Conservation (phyloP, 208 protist genomes). For the Trichomonas vaginalis region DNA sequence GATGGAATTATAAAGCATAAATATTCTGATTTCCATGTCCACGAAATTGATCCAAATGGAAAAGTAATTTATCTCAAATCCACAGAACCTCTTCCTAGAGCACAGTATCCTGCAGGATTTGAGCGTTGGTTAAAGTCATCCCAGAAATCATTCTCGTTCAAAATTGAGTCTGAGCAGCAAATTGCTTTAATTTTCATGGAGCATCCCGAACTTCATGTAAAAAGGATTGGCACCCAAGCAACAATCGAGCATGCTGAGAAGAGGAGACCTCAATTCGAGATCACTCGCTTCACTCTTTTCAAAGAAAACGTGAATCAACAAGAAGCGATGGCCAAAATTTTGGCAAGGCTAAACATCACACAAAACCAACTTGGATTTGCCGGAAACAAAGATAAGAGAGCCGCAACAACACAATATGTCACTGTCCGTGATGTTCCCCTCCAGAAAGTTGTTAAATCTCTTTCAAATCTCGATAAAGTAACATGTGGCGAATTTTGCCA, state of each 20-base stretch:
- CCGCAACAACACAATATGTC: neutral
- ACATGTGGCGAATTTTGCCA: neutral
- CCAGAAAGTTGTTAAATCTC: neutral
- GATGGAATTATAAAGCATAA: neutral
- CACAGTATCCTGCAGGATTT: neutral
- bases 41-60: slow-evolving; percentile 12
- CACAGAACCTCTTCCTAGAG: neutral
- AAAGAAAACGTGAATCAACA: slow-evolving; percentile 8
- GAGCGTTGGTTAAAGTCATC: neutral
- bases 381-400: slow-evolving; percentile 1
- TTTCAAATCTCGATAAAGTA: neutral
- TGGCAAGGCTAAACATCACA: neutral
- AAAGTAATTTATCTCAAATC: neutral
- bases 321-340: neutral
- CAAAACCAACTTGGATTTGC: neutral
- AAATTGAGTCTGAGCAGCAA: neutral
- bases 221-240: no score
- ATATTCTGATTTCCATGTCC: slow-evolving; percentile 16
- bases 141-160: neutral
- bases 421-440: neutral
- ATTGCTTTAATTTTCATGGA: neutral
- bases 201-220: neutral
- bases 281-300: neutral
- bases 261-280: no score
- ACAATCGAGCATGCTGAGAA: neutral